Evolutionary conservation across 441 rosid species (phyloP), one percentile per base, ranked within the genome.

Genomic region (Breynia disticha): DNA sequence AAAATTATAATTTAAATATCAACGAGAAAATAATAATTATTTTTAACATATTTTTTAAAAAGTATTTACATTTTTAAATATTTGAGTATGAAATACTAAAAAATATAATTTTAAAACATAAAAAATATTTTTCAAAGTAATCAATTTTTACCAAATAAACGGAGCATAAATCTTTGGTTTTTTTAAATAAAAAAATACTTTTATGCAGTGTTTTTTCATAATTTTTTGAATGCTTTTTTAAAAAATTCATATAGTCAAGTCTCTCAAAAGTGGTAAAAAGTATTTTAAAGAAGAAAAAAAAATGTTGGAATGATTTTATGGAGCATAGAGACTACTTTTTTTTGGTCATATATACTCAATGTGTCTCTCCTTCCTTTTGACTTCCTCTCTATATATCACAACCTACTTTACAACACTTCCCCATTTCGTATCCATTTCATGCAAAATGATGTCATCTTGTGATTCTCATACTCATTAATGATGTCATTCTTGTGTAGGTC

Each of bases 361-460:
- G 22, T 73, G 81, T 77, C 69, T 54, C 55, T 54, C 63, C 19
- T 62, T 48, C 56, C 74, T 73, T 77, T 77, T 77, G 78, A 73
- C 75, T 62, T 68, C 16, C 51, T 41, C 73, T 59, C 70, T 16
- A 42, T 44, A 42, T 44, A 41, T 52, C 9, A 20, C n/a, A 14
- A 11, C 11, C 16, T 49, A 19, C 19, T 16, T n/a, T 19, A 16
- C 64, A 45, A 55, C 48, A 50, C 3, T 53, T 38, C 28, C 44
- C 35, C 22, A 48, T 48, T 16, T 53, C 32, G 61, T 17, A 48
- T 57, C 48, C 20, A 14, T 7, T 41, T 9, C 14, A 5, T 46
- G 4, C 65, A 42, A 46, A 16, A 47, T 52, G 58, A 54, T 67
- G 60, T 58, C 65, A 63, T 52, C 50, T 44, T 51, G 13, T 41